Percentiles rank a stretch among this genome's conserved stretches.
These are phyloP conservation scores for Boletus speciosus DNA, from an alignment of 768 basidiomycete genomes.

Conservation along the genomic window DNA sequence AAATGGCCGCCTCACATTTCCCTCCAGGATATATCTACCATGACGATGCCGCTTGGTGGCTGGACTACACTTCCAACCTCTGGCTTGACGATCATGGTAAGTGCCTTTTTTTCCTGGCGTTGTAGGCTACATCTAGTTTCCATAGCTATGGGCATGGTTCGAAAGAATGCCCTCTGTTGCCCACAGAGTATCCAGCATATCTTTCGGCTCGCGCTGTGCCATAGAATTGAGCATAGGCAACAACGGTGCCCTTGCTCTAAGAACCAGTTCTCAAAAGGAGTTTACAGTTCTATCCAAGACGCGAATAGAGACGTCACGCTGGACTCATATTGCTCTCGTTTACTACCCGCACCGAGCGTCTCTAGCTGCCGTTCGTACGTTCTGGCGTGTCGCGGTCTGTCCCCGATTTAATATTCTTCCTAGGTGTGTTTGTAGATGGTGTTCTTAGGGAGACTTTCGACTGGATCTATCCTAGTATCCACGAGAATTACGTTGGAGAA, in stretches of 20 bases:
- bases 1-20: constrained; percentile 80
- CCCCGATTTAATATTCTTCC: constrained; percentile 2
- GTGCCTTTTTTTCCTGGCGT: not conserved
- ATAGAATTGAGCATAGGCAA: constrained; percentile 48
- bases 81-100: constrained; percentile 75
- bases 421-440: constrained; percentile 77
- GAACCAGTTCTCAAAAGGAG: constrained; percentile 37
- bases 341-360: constrained; percentile 56
- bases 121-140: not conserved
- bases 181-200: constrained; percentile 37
- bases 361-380: constrained; percentile 60
- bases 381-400: not conserved
- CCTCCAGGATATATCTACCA: constrained; percentile 51
- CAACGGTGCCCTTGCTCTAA: constrained; percentile 56
- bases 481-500: constrained; percentile 35
- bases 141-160: constrained; percentile 48
- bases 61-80: constrained; percentile 50
- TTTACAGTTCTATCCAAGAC: constrained; percentile 44
- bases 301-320: constrained; percentile 51
- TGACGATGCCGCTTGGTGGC: constrained; percentile 48
- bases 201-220: constrained; percentile 29
- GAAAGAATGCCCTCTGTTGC: constrained; percentile 38
- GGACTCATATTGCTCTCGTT: constrained; percentile 71
- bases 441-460: constrained; percentile 59
- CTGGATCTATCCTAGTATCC: constrained; percentile 57